Base-by-base conservation (phyloP, 495 filamentous ascomycete genomes). In the Penicillium coprophilum region DNA sequence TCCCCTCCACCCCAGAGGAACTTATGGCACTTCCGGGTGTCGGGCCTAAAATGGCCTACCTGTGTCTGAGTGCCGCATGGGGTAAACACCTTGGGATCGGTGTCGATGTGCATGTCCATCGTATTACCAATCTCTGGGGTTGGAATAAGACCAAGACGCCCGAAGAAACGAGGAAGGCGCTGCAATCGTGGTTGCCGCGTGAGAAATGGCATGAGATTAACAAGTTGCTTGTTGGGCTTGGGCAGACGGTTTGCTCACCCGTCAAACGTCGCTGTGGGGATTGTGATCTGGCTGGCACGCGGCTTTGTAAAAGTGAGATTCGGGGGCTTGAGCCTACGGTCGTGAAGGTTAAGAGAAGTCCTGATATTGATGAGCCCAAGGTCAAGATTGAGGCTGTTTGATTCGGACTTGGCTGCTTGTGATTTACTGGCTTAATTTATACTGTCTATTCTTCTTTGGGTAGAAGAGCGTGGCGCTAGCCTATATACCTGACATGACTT, bases 141-240 rank as follows among this genome's bases (percentile, higher is more conserved):
- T 98, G 94, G 94, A 79, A 93, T 67, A 85, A 85, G 56, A 92
- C 90, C 0, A 89, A 85, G 60, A 87, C 72, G 8, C 93, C 93
- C 0, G 93, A 97, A 75, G 90, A 91, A 62, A 97, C 94, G 27
- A 80, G 94, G 32, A 65, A 75, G 38, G 83, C 86, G 32, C 71
- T 98, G 56, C 81, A 97, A 79, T 76, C 77, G 1, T 97, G 93
- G 92, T 72, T 97, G 57, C 92, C 93, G 8, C 78, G 72, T 57
- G 91, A 96, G 21, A 85, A 83, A 65, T 96, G 94, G 93, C 90
- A 91, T 71, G 91, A 95, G 72, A 96, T 97, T 65, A 97, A 97
- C 67, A 86, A 88, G 74, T 71, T 97, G 69, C 79, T 97, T 47
- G 93, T 97, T 41, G 93, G 93, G 1, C 81, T 96, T 56, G 93